Conservation (phyloP, 805 yeast species). For the Jamesozyma piceae region DNA sequence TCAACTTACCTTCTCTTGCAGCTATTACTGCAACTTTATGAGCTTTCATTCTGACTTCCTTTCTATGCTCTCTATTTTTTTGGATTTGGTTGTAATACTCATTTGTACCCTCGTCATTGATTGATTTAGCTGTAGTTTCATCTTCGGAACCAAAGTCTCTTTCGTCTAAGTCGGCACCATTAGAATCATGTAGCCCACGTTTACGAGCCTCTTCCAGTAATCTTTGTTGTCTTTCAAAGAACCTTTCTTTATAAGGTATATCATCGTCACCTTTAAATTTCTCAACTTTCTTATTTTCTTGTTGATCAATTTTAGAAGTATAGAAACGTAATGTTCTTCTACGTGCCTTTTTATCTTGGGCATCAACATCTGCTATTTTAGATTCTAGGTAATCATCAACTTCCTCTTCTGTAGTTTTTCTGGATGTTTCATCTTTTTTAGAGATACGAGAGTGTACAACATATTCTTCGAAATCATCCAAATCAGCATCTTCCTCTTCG, state of each 20-base stretch:
- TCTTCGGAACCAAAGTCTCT: slow-evolving; percentile 43
- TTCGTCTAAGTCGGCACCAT: slow-evolving; percentile 49
- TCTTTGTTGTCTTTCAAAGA: slow-evolving; percentile 83
- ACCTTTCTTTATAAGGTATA: slow-evolving; percentile 82
- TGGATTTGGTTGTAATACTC: slow-evolving; percentile 53
- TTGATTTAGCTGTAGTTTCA: slow-evolving; percentile 33
- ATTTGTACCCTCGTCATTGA: slow-evolving; percentile 41
- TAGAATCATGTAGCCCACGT: slow-evolving; percentile 56
- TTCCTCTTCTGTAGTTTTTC: slow-evolving; percentile 13
- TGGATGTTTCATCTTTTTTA: slow-evolving; percentile 29
- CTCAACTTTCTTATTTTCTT: slow-evolving; percentile 51
- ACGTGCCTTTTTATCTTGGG: slow-evolving; percentile 74
- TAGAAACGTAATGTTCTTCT: slow-evolving; percentile 84
- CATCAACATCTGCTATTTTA: slow-evolving; percentile 70
- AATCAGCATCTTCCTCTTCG: slow-evolving; percentile 20
- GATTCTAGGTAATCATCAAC: slow-evolving; percentile 59
- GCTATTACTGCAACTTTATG: slow-evolving; percentile 69
- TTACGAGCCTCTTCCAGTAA: slow-evolving; percentile 79
- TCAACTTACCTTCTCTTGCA: slow-evolving; percentile 74
- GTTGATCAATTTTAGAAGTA: slow-evolving; percentile 92
- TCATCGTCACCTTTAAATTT: slow-evolving; percentile 75
- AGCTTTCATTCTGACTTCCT: slow-evolving; percentile 46
- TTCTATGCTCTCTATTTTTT: slow-evolving; percentile 38
- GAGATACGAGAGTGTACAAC: slow-evolving; percentile 45
- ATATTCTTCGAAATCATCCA: slow-evolving; percentile 41